phyloP scores from a whole-genome alignment of 129 eudicot species.

The Lonicera japonica region DNA sequence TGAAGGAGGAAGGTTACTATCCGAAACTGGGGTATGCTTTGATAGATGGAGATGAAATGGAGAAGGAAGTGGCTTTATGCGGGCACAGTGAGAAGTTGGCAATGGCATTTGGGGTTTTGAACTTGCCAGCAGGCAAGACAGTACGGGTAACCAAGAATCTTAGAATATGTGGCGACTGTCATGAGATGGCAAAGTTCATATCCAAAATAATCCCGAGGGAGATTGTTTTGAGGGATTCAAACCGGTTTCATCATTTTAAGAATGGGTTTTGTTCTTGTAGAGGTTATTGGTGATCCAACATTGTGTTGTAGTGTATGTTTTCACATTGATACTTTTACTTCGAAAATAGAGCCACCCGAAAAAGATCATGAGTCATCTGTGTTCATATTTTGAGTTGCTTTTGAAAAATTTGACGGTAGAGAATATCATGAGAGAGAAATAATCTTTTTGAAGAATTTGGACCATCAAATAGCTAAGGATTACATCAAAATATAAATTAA shows the following conservation, averaged over 20 bases:
- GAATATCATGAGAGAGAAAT: too few species aligned
- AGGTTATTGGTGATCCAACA: constrained; percentile 36
- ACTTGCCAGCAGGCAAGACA: constrained; percentile 41
- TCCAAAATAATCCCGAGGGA: constrained; percentile 50
- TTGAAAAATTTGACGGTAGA: too few species aligned
- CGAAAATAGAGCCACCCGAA: too few species aligned
- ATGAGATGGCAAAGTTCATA: constrained; percentile 58
- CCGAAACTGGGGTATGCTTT: constrained; percentile 23
- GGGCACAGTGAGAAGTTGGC: constrained; percentile 72
- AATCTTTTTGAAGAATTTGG: too few species aligned
- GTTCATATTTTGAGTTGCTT: too few species aligned
- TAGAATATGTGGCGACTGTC: constrained; percentile 53
- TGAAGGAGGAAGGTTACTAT: constrained; percentile 35
- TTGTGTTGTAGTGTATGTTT: too few species aligned
- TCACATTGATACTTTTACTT: too few species aligned
- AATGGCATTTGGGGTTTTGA: constrained; percentile 51
- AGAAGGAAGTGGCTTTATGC: constrained; percentile 41
- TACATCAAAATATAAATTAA: too few species aligned
- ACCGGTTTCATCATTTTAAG: constrained; percentile 64
- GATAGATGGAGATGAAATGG: constrained; percentile 36
- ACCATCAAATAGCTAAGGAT: too few species aligned
- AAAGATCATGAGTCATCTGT: too few species aligned
- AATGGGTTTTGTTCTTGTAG: constrained; percentile 73
- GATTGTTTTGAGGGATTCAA: constrained; percentile 56
- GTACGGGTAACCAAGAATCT: constrained; percentile 58